Evolutionary conservation across 495 filamentous ascomycete species (phyloP), one percentile per base, ranked within the genome.

Genomic region (Massariosphaeria phaeospora): DNA sequence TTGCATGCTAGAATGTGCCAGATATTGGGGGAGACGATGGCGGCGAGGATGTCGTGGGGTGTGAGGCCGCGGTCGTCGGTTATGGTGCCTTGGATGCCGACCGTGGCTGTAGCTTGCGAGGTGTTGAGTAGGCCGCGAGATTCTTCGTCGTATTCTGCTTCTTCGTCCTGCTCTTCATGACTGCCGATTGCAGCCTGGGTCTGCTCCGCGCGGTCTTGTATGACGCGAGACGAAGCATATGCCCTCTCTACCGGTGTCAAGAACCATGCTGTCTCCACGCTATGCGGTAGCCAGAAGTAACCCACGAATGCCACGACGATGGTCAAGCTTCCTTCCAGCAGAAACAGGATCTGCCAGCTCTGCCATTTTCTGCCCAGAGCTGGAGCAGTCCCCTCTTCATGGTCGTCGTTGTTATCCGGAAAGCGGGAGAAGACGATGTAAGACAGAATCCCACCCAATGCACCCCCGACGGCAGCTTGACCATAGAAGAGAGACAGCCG

Each of bases 381-480:
- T 3, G 52, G 43, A 18, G 53, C 52, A 8, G 13, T 15, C 2
- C 17, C 39, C 18, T 39, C 55, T 7, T 44, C 52, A 56, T 56
- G 45, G 15, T 51, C 46, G 9, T 49, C 17, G 5, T 21, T 13
- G 11, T 20, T 49, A 13, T 23, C 24, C 18, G 55, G 40, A 53
- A 69, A 71, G 2, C 31, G 47, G 12, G 62, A 63, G 55, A 71
- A 75, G 20, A 77, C 66, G 9, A 68, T 58, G 54, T 66, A 79
- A 48, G 66, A 70, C 42, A 76, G 65, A 29, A 72, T 61, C 39
- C 76, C 76, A n/a, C 76, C 75, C 26, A 82, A 72, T 0, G 79
- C 79, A 2, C 77, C 78, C 9, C 79, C 79, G 31, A 82, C 70
- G 10, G 79, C 78, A 43, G 72, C 79, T 62, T 78, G 77, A 9